Evolutionary conservation across 495 filamentous ascomycete genomes (phyloP).

Genomic region (Astrothelium subdiscretum): DNA sequence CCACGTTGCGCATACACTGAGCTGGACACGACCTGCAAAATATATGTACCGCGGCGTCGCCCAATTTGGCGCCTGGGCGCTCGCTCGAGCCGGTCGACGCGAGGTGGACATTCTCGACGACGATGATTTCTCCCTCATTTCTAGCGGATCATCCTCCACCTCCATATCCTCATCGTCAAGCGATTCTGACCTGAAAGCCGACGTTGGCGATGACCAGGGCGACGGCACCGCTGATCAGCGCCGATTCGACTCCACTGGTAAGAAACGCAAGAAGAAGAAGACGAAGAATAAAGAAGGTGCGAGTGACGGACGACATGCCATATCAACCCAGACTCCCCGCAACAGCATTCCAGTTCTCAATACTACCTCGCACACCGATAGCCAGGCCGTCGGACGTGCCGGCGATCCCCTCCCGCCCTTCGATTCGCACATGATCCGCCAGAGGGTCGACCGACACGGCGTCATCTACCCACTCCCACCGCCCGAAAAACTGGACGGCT

Average conservation of each 20-base stretch:
- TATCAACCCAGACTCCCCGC: not conserved
- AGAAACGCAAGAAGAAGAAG: constrained; percentile 15
- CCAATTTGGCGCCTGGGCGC: constrained; percentile 83
- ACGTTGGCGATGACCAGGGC: constrained; percentile 21
- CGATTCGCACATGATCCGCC: constrained; percentile 77
- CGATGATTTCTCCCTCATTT: constrained; percentile 60
- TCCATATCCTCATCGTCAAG: not conserved
- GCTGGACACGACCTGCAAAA: constrained; percentile 87
- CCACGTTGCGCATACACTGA: constrained; percentile 80
- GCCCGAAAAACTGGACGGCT: constrained; percentile 45
- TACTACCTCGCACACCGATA: constrained; percentile 6
- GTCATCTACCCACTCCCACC: constrained; percentile 54
- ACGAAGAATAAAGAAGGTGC: constrained; percentile 8
- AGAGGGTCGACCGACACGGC: constrained; percentile 69
- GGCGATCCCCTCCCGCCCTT: constrained; percentile 74
- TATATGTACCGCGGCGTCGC: constrained; percentile 85
- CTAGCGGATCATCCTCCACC: constrained; percentile 29
- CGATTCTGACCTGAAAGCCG: constrained; percentile 37
- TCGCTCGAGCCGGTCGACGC: constrained; percentile 68
- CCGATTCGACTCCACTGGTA: constrained; percentile 4
- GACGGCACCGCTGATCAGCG: not conserved
- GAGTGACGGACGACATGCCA: constrained; percentile 2
- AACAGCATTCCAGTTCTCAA: constrained; percentile 9
- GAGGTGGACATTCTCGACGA: constrained; percentile 74
- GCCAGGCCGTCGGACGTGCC: constrained; percentile 54